Percentiles rank a stretch among this genome's conserved stretches.
Evolutionary conservation across 106 monocot genomes (phyloP).

Genomic region (Posidonia australis): DNA sequence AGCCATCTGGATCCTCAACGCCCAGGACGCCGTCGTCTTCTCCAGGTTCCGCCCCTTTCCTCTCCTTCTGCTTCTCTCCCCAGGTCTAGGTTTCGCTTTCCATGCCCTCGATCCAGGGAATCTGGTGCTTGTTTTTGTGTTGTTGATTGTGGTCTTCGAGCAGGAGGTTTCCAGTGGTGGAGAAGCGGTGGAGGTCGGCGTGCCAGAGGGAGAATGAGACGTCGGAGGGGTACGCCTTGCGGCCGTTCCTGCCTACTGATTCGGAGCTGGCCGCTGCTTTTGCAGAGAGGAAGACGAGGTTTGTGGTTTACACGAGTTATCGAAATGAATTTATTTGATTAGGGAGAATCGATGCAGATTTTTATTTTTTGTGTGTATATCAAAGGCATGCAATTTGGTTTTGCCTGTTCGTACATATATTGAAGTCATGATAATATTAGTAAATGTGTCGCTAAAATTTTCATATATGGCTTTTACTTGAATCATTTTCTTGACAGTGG

Average conservation of each 20-base stretch:
- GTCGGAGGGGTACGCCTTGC: background rate
- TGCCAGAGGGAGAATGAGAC: conserved; percentile 37
- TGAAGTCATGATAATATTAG: too few species aligned
- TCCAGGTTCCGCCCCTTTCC: conserved; percentile 37
- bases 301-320: background rate
- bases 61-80: background rate
- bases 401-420: too few species aligned
- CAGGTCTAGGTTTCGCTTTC: background rate
- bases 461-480: too few species aligned
- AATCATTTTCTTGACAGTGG: too few species aligned
- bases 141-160: background rate
- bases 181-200: conserved; percentile 76
- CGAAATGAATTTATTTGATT: background rate
- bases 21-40: conserved; percentile 70
- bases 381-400: too few species aligned
- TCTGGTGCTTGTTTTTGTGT: background rate
- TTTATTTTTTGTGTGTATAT: too few species aligned
- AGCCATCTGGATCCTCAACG: conserved; percentile 77
- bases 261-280: conserved; percentile 60
- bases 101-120: background rate
- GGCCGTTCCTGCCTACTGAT: conserved; percentile 41
- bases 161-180: conserved; percentile 87
- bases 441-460: too few species aligned
- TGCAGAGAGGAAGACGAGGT: conserved; percentile 54
- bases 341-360: background rate